Conservation (phyloP, 169 alveolate species). For the Cryptosporidium meleagridis region DNA sequence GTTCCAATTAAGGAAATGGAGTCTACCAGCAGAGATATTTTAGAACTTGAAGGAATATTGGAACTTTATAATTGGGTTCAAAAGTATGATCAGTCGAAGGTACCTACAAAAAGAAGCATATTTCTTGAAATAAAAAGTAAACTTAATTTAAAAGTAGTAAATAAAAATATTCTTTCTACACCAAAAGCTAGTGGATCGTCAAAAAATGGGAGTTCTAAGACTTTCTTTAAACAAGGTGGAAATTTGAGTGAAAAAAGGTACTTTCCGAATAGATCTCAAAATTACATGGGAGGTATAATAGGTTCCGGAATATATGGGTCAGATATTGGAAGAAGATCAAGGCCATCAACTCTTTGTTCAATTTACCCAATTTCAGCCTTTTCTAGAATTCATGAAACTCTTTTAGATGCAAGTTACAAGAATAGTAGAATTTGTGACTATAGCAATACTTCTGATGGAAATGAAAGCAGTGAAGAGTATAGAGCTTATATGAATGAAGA, state of each 20-base stretch:
- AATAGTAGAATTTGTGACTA: neutral
- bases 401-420: conserved; percentile 7
- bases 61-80: conserved; percentile 61
- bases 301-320: neutral
- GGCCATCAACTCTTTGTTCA: conserved; percentile 45
- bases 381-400: conserved; percentile 29
- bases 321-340: conserved; percentile 9
- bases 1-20: neutral
- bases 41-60: conserved; percentile 20
- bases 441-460: conserved; percentile 4
- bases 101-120: conserved; percentile 38
- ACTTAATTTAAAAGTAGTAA: conserved; percentile 19
- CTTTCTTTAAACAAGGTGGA: neutral
- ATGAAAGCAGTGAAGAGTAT: neutral
- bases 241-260: conserved; percentile 29
- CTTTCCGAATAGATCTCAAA: neutral
- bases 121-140: conserved; percentile 2
- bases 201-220: neutral
- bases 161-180: neutral
- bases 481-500: neutral
- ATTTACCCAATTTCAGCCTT: conserved; percentile 62
- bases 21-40: neutral
- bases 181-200: neutral
- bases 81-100: conserved; percentile 16
- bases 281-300: neutral